Evolutionary conservation across 164 flowering plant genomes (phyloP).

Genomic region (Litsea cubeba): DNA sequence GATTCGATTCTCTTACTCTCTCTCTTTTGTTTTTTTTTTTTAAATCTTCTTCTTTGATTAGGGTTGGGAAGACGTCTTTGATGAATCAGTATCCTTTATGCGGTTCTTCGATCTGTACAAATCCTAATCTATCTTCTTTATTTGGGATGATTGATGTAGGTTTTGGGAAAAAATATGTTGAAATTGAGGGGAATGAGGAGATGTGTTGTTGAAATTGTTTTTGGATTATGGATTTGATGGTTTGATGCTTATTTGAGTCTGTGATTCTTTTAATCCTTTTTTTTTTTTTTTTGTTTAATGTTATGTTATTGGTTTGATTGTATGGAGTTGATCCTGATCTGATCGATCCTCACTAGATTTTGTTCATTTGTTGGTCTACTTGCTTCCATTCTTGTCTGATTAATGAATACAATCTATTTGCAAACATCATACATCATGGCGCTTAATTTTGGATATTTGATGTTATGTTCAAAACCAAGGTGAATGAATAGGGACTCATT

Average conservation of each 20-base stretch:
- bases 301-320: too few relatives aligned
- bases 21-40: conserved; percentile 3
- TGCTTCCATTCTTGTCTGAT: too few relatives aligned
- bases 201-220: background rate
- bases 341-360: too few relatives aligned
- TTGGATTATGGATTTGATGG: background rate
- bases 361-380: too few relatives aligned
- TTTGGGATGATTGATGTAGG: background rate
- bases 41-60: conserved; percentile 17
- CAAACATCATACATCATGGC: too few relatives aligned
- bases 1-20: background rate
- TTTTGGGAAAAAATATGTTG: background rate
- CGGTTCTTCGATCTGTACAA: conserved; percentile 12
- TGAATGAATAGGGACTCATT: too few relatives aligned
- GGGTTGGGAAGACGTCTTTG: conserved; percentile 92
- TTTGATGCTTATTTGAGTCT: background rate
- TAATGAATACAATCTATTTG: too few relatives aligned
- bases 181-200: background rate
- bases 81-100: conserved; percentile 89
- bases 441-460: too few relatives aligned
- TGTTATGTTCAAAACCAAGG: too few relatives aligned
- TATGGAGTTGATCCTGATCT: too few relatives aligned
- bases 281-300: too few relatives aligned
- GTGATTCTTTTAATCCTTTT: background rate
- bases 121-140: conserved; percentile 1